Evolutionary conservation across 2,329 filamentous ascomycete species (phyloP).

Genomic region (Beauveria bassiana): DNA sequence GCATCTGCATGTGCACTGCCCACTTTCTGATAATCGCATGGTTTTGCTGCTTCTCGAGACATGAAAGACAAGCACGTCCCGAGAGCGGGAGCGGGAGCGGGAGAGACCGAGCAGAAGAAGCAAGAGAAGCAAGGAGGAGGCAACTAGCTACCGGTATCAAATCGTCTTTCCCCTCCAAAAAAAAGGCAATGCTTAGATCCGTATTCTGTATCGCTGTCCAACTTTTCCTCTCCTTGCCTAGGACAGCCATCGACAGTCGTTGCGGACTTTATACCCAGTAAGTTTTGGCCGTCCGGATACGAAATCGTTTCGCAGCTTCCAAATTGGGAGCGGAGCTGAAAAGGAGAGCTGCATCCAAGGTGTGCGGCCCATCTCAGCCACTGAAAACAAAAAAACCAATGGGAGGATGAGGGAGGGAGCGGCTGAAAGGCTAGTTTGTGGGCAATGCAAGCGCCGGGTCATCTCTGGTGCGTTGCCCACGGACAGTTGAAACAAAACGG

Average conservation of each 20-base stretch:
- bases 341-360: slow-evolving; percentile 2
- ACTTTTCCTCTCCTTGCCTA: neutral
- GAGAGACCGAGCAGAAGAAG: neutral
- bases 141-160: neutral
- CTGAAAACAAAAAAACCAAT: neutral
- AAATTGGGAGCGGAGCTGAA: neutral
- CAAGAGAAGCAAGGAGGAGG: neutral
- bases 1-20: slow-evolving; percentile 3
- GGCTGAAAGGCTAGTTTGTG: slow-evolving; percentile 1
- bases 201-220: neutral
- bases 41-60: neutral
- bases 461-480: neutral
- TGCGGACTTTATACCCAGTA: neutral
- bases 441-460: neutral
- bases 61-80: neutral
- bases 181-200: slow-evolving; percentile 3
- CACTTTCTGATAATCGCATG: neutral
- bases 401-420: neutral
- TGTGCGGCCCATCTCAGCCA: neutral
- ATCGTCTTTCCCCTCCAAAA: neutral
- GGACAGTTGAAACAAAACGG: neutral
- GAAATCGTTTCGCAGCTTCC: neutral
- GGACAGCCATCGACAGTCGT: neutral
- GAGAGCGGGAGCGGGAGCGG: neutral
- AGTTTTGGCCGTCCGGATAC: too few species aligned